Evolutionary conservation across 805 yeast species (phyloP).

Genomic region (Blastobotrys chiropterorum): DNA sequence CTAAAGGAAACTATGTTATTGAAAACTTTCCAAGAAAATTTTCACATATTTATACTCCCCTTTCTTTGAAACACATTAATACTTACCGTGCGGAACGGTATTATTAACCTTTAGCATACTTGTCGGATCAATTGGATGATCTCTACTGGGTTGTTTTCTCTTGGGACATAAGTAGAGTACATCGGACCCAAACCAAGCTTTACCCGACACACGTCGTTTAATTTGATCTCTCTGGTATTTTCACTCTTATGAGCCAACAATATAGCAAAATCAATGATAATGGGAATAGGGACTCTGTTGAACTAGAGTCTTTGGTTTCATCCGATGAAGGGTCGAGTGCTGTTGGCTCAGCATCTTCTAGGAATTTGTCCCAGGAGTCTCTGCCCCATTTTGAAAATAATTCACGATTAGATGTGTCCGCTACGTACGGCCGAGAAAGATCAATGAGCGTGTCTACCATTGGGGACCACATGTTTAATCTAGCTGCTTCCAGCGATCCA

Average conservation of each 20-base stretch:
- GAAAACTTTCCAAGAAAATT: too few relatives aligned
- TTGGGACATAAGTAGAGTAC: background rate
- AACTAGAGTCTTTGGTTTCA: constrained; percentile 30
- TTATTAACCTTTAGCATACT: too few relatives aligned
- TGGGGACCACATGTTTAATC: constrained; percentile 24
- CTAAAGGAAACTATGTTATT: too few relatives aligned
- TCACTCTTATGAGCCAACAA: background rate
- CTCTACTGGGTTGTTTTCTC: background rate
- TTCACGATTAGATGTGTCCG: constrained; percentile 10
- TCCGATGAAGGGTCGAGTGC: constrained; percentile 17
- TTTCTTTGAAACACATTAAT: too few relatives aligned
- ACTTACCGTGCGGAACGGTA: too few relatives aligned
- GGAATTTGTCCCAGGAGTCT: constrained; percentile 16
- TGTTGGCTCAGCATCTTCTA: constrained; percentile 10
- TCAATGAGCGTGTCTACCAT: constrained; percentile 23
- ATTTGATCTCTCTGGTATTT: background rate
- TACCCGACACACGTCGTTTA: background rate
- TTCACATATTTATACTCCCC: too few relatives aligned
- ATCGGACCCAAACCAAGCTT: background rate
- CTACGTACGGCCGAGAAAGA: constrained; percentile 9
- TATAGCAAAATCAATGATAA: background rate
- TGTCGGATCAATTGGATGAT: too few relatives aligned
- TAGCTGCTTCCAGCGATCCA: constrained; percentile 22
- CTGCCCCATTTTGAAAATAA: constrained; percentile 7
- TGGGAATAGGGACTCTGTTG: constrained; percentile 25